phyloP scores from a whole-genome alignment of 768 basidiomycete genomes.

The Trametes meyenii region DNA sequence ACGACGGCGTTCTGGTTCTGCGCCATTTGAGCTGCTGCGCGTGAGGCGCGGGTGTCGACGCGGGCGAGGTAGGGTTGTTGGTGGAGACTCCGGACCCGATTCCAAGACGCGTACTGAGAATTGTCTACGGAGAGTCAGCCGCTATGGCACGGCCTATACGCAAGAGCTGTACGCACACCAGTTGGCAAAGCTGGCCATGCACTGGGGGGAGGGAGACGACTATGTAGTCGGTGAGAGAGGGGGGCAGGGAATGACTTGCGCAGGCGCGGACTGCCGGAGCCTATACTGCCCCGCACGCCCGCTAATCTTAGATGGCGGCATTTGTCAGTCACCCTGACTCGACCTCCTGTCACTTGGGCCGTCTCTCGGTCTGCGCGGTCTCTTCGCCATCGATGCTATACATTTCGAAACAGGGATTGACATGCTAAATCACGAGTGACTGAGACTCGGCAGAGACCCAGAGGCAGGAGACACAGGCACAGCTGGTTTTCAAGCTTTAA shows the following conservation, averaged over 20 bases:
- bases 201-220: conserved; percentile 14
- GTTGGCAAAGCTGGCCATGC: conserved; percentile 34
- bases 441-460: not conserved
- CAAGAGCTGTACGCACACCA: conserved; percentile 41
- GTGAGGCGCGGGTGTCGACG: conserved; percentile 50
- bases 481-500: not conserved
- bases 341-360: conserved; percentile 4
- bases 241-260: conserved; percentile 6
- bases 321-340: conserved; percentile 21
- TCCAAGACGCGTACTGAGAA: conserved; percentile 58
- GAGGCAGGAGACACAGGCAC: not conserved
- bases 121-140: conserved; percentile 40
- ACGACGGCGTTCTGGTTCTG: conserved; percentile 34
- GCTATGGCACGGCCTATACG: conserved; percentile 20
- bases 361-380: not conserved
- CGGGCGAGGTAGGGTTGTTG: conserved; percentile 55
- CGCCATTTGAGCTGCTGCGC: conserved; percentile 53
- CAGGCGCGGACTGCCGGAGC: conserved; percentile 5
- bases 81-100: conserved; percentile 55
- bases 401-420: no score
- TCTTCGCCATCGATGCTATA: not conserved
- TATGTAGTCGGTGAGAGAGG: conserved; percentile 21
- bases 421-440: no score
- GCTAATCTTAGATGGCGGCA: conserved; percentile 19
- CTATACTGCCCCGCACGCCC: conserved; percentile 8